Evolutionary conservation across 2,329 filamentous ascomycete genomes (phyloP).

Genomic region (Ophiostoma ips): DNA sequence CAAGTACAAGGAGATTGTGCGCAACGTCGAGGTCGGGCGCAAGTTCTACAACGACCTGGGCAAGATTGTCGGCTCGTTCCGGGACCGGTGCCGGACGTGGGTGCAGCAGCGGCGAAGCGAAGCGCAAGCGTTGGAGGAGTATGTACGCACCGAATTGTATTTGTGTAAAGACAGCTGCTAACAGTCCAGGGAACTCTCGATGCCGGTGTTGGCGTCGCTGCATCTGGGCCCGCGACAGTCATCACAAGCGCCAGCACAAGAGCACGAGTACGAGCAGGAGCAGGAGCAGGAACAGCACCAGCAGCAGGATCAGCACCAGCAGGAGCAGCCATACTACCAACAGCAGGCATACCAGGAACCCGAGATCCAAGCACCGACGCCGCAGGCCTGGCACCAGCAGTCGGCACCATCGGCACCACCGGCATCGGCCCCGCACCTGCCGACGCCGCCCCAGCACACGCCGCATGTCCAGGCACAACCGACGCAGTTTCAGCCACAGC

Average conservation of each 20-base stretch:
- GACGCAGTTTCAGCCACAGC: background rate
- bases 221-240: constrained; percentile 20
- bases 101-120: constrained; percentile 70
- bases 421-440: constrained; percentile 2
- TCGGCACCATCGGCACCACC: constrained; percentile 14
- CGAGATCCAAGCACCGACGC: background rate
- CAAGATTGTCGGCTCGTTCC: constrained; percentile 68
- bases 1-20: constrained; percentile 92
- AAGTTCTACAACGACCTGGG: constrained; percentile 97
- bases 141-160: constrained; percentile 18
- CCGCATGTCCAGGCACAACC: constrained; percentile 4
- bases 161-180: background rate
- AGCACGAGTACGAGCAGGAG: constrained; percentile 3
- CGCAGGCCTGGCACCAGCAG: constrained; percentile 3
- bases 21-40: constrained; percentile 76
- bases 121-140: constrained; percentile 65
- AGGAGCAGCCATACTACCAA: constrained; percentile 1
- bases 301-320: background rate
- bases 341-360: constrained; percentile 11
- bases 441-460: background rate
- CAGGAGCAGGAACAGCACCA: background rate
- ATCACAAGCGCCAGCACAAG: constrained; percentile 3
- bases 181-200: constrained; percentile 32
- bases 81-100: constrained; percentile 65
- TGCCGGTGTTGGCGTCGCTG: constrained; percentile 36